Conservation (phyloP, 768 basidiomycete species). For the Pleurotus platypus region DNA sequence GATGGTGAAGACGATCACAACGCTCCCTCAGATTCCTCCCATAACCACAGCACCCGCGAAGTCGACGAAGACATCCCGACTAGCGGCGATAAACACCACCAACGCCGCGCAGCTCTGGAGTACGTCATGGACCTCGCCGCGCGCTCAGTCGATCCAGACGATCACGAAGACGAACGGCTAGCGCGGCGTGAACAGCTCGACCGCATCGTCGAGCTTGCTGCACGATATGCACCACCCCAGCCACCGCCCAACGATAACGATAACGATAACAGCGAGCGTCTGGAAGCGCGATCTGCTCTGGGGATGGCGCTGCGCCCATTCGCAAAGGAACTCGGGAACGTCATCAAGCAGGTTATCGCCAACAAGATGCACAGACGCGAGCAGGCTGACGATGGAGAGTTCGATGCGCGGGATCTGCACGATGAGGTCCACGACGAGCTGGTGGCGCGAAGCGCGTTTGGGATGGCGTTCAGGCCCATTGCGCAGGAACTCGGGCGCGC, state of each 20-base stretch:
- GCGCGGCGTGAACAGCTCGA: not conserved
- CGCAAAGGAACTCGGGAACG: not conserved
- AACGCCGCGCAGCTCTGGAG: not conserved
- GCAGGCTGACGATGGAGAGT: not conserved
- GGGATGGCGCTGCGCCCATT: not conserved
- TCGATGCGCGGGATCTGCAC: not conserved
- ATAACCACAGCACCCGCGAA: not conserved
- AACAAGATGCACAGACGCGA: not conserved
- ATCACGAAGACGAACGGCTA: not conserved
- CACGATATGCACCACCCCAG: not conserved
- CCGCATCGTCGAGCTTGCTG: not conserved
- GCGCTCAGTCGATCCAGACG: not conserved
- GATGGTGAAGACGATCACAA: not conserved
- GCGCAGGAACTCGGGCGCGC: not conserved
- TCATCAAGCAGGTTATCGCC: not conserved
- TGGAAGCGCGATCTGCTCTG: not conserved
- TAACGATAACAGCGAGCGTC: not conserved
- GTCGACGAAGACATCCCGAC: not conserved
- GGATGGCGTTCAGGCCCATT: slow-evolving; percentile 8
- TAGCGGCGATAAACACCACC: not conserved
- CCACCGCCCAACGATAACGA: not conserved
- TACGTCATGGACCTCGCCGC: not conserved
- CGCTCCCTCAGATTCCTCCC: not conserved
- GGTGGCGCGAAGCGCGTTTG: not conserved
- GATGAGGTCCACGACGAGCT: not conserved